Conservation (phyloP, 495 filamentous ascomycete species). For the Xylaria telfairii region DNA sequence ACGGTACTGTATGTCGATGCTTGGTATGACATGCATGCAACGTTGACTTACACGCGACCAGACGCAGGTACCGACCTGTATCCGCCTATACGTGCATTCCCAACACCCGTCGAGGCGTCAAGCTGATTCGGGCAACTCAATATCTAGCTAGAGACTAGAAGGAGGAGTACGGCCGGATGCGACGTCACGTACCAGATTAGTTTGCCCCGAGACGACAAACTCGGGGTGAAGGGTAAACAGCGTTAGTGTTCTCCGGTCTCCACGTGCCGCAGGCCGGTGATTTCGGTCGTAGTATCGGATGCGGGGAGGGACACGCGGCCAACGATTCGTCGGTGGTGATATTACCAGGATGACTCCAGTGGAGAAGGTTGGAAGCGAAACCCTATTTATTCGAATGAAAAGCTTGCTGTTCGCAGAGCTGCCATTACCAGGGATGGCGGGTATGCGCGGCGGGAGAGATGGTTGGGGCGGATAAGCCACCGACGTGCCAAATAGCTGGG, state of each 20-base stretch:
- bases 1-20: neutral
- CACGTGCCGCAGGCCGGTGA: slow-evolving; percentile 9
- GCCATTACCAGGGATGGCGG: neutral
- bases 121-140: slow-evolving; percentile 1
- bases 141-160: neutral
- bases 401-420: neutral
- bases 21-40: neutral
- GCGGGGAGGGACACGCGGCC: neutral
- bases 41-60: neutral
- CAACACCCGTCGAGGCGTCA: neutral
- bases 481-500: neutral
- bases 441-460: neutral
- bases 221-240: neutral
- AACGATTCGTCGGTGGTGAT: neutral
- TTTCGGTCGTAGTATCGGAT: slow-evolving; percentile 7
- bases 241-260: neutral
- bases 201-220: neutral
- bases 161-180: neutral
- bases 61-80: neutral
- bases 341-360: neutral
- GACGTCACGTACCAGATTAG: neutral
- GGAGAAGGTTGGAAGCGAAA: neutral
- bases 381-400: neutral
- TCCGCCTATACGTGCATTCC: neutral
- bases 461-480: neutral